Evolutionary conservation across 805 yeast genomes (phyloP).

Genomic region (Wickerhamiella kurtzmanii): DNA sequence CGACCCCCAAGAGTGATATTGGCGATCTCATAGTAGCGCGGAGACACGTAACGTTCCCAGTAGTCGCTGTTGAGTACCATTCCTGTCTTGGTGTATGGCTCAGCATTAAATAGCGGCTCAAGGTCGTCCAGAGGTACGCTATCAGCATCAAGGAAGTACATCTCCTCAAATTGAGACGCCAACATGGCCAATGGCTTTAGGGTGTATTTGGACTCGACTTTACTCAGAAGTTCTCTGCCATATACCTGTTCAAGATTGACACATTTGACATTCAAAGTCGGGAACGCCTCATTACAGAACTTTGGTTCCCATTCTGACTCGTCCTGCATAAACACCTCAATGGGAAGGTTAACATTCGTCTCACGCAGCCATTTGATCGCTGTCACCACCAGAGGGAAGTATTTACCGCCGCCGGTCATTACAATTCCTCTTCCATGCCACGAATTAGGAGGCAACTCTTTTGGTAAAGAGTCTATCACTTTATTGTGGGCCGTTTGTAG

Average conservation of each 20-base stretch:
- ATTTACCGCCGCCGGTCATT: constrained; percentile 69
- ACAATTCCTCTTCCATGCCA: constrained; percentile 40
- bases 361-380: constrained; percentile 53
- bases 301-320: constrained; percentile 57
- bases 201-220: constrained; percentile 47
- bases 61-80: constrained; percentile 72
- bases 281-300: constrained; percentile 51
- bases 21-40: constrained; percentile 56
- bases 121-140: constrained; percentile 57
- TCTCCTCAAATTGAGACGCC: constrained; percentile 59
- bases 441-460: constrained; percentile 5
- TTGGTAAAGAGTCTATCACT: constrained; percentile 11
- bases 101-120: constrained; percentile 41
- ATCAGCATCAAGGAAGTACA: constrained; percentile 63
- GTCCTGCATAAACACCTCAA: constrained; percentile 70
- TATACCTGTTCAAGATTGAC: constrained; percentile 49
- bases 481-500: constrained; percentile 7
- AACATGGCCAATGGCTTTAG: constrained; percentile 56
- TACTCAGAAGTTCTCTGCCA: constrained; percentile 38
- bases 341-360: constrained; percentile 54
- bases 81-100: constrained; percentile 42
- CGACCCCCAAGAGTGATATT: constrained; percentile 35
- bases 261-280: constrained; percentile 52
- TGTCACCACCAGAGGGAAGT: constrained; percentile 55
- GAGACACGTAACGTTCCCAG: constrained; percentile 75